phyloP scores from a whole-genome alignment of 1,284 basidiomycete genomes.

The Papiliotrema fonsecae region DNA sequence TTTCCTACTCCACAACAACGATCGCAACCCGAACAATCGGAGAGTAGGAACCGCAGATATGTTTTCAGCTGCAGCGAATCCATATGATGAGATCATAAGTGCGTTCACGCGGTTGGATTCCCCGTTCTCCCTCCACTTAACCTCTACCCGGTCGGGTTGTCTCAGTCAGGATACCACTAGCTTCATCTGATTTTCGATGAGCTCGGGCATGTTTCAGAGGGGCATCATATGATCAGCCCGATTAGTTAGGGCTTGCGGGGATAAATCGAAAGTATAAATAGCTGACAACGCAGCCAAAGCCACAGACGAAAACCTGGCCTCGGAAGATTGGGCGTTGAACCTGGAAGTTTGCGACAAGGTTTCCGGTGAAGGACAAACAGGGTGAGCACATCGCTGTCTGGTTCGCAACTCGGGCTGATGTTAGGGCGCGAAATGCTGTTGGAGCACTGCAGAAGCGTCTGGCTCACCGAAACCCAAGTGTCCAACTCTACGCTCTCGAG shows the following conservation, averaged over 20 bases:
- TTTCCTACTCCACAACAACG: background rate
- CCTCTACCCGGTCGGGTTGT: too few species aligned
- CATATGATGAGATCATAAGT: constrained; percentile 94
- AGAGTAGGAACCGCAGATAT: constrained; percentile 38
- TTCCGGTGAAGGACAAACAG: constrained; percentile 72
- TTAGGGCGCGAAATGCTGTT: constrained; percentile 79
- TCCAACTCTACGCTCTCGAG: constrained; percentile 87
- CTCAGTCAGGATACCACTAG: background rate
- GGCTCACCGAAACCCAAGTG: constrained; percentile 89
- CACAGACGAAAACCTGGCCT: constrained; percentile 88
- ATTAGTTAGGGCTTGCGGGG: too few species aligned
- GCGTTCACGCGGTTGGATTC: constrained; percentile 42
- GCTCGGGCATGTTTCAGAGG: background rate
- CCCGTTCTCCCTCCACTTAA: too few species aligned
- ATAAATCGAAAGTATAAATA: too few species aligned
- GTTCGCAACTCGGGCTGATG: background rate
- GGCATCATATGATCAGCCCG: too few species aligned
- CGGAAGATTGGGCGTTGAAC: constrained; percentile 94
- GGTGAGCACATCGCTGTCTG: constrained; percentile 54
- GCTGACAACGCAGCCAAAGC: constrained; percentile 63
- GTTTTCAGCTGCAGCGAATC: constrained; percentile 56
- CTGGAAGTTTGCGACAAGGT: constrained; percentile 97
- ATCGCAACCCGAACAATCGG: too few species aligned
- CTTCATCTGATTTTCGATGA: background rate
- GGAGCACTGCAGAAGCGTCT: constrained; percentile 84